These are phyloP conservation scores for Mycosarcoma maydis DNA, from an alignment of 1,284 basidiomycete genomes.

Conservation along the genomic window DNA sequence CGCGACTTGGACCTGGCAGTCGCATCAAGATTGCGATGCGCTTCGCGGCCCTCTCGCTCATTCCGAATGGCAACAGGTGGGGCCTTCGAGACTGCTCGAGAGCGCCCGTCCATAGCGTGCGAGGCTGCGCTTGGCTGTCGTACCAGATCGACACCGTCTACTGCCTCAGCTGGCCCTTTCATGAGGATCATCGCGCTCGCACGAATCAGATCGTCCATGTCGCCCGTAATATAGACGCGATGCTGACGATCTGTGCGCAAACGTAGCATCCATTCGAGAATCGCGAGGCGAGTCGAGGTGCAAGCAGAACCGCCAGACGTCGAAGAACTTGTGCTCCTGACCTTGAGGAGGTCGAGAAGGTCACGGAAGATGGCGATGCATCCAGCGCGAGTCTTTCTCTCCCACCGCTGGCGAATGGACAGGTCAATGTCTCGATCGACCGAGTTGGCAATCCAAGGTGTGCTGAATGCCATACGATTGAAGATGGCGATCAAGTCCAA, in stretches of 20 bases:
- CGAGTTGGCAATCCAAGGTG: constrained; percentile 53
- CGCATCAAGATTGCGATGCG: constrained; percentile 34
- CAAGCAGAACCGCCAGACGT: constrained; percentile 14
- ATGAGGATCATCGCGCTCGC: constrained; percentile 30
- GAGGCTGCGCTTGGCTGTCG: constrained; percentile 50
- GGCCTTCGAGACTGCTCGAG: constrained; percentile 22
- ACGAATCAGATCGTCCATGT: constrained; percentile 68
- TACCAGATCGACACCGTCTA: constrained; percentile 45
- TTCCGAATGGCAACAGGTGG: constrained; percentile 4
- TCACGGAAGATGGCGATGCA: constrained; percentile 61
- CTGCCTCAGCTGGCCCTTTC: constrained; percentile 29
- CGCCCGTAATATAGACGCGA: constrained; percentile 76
- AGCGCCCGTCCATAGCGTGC: constrained; percentile 7
- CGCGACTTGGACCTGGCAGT: constrained; percentile 32
- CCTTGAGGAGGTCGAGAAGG: constrained; percentile 54
- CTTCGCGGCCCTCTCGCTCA: constrained; percentile 40
- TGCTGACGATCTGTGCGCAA: constrained; percentile 92
- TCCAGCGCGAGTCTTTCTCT: constrained; percentile 47
- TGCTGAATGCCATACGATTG: constrained; percentile 62
- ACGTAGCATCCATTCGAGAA: constrained; percentile 87
- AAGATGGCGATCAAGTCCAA: constrained; percentile 63
- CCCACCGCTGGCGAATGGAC: constrained; percentile 33
- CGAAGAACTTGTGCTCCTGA: constrained; percentile 4
- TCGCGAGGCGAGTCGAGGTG: constrained; percentile 72
- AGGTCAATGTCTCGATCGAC: constrained; percentile 38